These are phyloP conservation scores for Ensete glaucum DNA, from an alignment of 176 grass and related monocot species.

Conservation along the genomic window DNA sequence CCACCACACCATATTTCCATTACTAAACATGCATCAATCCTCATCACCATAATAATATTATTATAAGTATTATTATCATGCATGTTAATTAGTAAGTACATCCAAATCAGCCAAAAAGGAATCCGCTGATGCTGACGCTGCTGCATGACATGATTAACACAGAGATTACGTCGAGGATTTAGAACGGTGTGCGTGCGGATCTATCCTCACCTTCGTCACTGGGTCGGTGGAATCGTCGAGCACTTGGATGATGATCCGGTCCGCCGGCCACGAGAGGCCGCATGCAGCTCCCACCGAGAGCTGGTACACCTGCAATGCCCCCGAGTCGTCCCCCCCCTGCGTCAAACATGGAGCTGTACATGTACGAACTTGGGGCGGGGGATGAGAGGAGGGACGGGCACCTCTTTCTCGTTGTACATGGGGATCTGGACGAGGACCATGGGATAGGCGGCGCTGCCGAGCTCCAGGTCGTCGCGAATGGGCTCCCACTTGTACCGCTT, in stretches of 20 bases:
- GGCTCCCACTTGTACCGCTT: constrained; percentile 11
- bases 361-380: neutral
- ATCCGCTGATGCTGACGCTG: neutral
- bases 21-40: too few relatives aligned
- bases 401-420: constrained; percentile 14
- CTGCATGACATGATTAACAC: neutral
- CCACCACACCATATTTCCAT: neutral
- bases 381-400: neutral
- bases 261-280: constrained; percentile 8
- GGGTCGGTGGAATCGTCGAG: constrained; percentile 11
- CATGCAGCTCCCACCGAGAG: constrained; percentile 4
- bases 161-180: neutral
- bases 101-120: neutral
- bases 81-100: too few relatives aligned
- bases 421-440: constrained; percentile 15
- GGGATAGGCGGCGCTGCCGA: constrained; percentile 2
- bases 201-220: neutral
- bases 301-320: neutral
- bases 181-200: too few relatives aligned
- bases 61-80: too few relatives aligned
- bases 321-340: too few relatives aligned
- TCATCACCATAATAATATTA: too few relatives aligned
- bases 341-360: neutral
- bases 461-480: constrained; percentile 6
- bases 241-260: constrained; percentile 12